Conservation (phyloP, 352 stramenopile genomes). For the Phytophthora lateralis region DNA sequence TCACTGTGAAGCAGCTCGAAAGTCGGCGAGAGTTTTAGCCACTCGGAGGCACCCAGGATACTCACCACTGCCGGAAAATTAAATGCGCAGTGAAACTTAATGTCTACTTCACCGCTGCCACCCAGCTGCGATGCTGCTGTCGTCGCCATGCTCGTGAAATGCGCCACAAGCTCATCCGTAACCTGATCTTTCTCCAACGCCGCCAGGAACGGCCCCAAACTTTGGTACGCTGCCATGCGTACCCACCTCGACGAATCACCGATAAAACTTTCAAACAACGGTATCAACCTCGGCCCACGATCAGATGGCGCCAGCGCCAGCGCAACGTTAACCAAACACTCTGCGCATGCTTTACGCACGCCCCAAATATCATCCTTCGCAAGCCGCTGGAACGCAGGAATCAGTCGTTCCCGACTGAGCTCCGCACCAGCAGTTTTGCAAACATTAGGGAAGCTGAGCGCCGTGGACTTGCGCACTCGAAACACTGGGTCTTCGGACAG, state of each 20-base stretch:
- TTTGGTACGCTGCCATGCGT: conserved; percentile 94
- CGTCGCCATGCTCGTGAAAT: conserved; percentile 89
- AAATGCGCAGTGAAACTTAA: conserved; percentile 93
- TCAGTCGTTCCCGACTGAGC: conserved; percentile 81
- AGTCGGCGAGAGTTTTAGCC: conserved; percentile 75
- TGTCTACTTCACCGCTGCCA: conserved; percentile 82
- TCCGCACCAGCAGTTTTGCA: conserved; percentile 80
- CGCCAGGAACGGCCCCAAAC: conserved; percentile 71
- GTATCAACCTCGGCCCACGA: conserved; percentile 83
- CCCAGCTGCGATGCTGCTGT: conserved; percentile 60
- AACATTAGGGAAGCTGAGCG: conserved; percentile 91
- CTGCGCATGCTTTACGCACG: conserved; percentile 92
- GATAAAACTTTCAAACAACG: conserved; percentile 90
- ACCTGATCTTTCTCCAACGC: conserved; percentile 88
- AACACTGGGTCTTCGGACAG: conserved; percentile 93
- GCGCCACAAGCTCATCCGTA: conserved; percentile 72
- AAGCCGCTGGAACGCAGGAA: conserved; percentile 91
- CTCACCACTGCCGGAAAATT: conserved; percentile 90
- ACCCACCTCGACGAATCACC: conserved; percentile 93
- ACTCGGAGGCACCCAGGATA: conserved; percentile 72
- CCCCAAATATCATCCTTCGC: conserved; percentile 95
- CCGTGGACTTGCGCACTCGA: conserved; percentile 91
- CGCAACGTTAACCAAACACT: conserved; percentile 89
- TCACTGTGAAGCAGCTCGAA: conserved; percentile 86
- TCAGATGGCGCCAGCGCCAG: conserved; percentile 78